Conservation (phyloP, 2,329 filamentous ascomycete genomes). For the Penicillium freii region DNA sequence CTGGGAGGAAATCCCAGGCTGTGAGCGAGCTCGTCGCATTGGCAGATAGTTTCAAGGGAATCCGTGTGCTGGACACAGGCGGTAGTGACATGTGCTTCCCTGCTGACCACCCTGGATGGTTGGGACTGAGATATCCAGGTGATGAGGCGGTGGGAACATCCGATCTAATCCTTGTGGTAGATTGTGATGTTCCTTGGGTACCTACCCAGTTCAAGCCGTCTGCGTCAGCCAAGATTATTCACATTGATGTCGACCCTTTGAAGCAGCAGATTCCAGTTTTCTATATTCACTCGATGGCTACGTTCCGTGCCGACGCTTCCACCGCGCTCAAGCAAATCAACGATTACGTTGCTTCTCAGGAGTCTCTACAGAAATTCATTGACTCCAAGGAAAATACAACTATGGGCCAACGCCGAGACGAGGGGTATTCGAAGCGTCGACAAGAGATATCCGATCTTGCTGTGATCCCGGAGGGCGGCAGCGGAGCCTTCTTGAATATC, state of each 20-base stretch:
- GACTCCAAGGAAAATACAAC: conserved; percentile 40
- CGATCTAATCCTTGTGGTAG: conserved; percentile 79
- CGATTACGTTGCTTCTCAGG: conserved; percentile 54
- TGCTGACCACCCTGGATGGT: conserved; percentile 52
- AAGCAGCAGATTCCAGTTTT: conserved; percentile 73
- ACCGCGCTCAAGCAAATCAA: conserved; percentile 68
- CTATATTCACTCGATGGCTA: conserved; percentile 64
- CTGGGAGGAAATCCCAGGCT: conserved; percentile 46
- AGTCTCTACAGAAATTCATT: conserved; percentile 46
- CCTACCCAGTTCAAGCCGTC: conserved; percentile 67
- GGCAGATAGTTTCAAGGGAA: conserved; percentile 48
- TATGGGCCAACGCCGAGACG: conserved; percentile 56
- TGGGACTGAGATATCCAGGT: conserved; percentile 70
- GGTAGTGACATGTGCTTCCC: conserved; percentile 54
- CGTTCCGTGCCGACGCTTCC: conserved; percentile 66
- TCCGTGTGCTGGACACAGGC: conserved; percentile 54
- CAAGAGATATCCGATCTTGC: conserved; percentile 58
- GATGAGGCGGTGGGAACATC: conserved; percentile 72
- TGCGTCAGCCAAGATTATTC: conserved; percentile 57
- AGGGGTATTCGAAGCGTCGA: conserved; percentile 59
- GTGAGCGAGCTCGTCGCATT: conserved; percentile 48
- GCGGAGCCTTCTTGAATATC: conserved; percentile 62
- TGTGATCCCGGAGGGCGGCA: conserved; percentile 51
- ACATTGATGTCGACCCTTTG: conserved; percentile 65
- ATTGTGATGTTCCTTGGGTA: conserved; percentile 94